Evolutionary conservation across 2,329 filamentous ascomycete species (phyloP).

Genomic region (Sclerotinia minor): DNA sequence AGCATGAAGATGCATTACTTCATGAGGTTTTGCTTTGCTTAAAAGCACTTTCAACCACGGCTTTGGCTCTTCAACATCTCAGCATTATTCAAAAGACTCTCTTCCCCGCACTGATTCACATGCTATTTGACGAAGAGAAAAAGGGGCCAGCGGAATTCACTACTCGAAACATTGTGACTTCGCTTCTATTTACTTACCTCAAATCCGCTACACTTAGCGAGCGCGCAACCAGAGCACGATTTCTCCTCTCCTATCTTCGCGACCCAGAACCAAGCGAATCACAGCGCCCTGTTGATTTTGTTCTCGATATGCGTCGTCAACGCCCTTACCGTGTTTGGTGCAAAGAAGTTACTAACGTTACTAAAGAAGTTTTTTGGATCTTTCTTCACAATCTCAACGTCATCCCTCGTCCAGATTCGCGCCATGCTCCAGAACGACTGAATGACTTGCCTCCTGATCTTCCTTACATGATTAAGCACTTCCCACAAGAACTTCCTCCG

Average conservation of each 20-base stretch:
- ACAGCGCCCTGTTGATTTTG: constrained; percentile 77
- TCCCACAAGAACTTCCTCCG: constrained; percentile 82
- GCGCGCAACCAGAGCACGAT: constrained; percentile 66
- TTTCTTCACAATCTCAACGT: constrained; percentile 94
- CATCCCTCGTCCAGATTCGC: constrained; percentile 59
- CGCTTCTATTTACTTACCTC: constrained; percentile 85
- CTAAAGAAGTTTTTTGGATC: constrained; percentile 99
- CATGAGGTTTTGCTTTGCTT: constrained; percentile 91
- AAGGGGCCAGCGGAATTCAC: constrained; percentile 97
- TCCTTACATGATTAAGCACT: constrained; percentile 68
- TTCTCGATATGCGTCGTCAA: constrained; percentile 82
- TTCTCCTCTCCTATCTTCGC: constrained; percentile 75
- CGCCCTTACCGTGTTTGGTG: constrained; percentile 92
- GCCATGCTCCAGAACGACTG: constrained; percentile 40
- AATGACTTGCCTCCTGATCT: constrained; percentile 45
- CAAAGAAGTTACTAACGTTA: constrained; percentile 88
- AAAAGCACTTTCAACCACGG: constrained; percentile 92
- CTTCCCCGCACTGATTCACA: constrained; percentile 80
- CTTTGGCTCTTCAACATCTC: constrained; percentile 78
- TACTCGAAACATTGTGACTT: constrained; percentile 86
- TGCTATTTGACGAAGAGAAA: constrained; percentile 97
- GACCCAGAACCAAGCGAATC: constrained; percentile 77
- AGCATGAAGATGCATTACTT: constrained; percentile 89
- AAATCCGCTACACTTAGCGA: constrained; percentile 63
- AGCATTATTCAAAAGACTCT: constrained; percentile 75